These are phyloP conservation scores for Filobasidium wieringae DNA, from an alignment of 768 basidiomycete genomes.

Conservation along the genomic window DNA sequence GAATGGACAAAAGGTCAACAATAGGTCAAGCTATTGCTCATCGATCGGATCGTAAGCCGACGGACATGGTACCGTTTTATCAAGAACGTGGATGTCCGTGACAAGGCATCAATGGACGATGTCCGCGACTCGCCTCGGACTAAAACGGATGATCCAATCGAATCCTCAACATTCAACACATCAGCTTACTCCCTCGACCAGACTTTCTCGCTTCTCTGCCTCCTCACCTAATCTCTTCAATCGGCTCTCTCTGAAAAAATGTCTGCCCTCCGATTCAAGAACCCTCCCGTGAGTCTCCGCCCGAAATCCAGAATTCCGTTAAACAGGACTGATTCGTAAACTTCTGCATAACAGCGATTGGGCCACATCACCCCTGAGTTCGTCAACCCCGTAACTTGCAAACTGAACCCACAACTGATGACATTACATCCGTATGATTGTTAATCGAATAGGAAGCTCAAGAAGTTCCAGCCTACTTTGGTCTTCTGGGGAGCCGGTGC, in stretches of 20 bases:
- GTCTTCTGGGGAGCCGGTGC: slow-evolving; percentile 7
- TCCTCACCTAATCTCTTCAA: background rate
- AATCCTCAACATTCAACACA: no score
- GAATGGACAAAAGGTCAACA: no score
- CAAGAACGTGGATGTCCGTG: no score
- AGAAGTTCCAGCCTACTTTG: slow-evolving; percentile 4
- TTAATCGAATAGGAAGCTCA: background rate
- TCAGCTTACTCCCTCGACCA: no score
- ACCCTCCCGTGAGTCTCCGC: background rate
- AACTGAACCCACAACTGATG: background rate
- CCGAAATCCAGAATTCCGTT: background rate
- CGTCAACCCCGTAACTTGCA: background rate
- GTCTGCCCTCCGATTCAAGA: slow-evolving; percentile 1
- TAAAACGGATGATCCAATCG: no score
- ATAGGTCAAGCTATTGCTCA: no score
- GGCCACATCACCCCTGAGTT: background rate
- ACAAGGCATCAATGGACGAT: no score
- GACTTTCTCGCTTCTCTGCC: background rate
- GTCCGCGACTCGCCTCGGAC: no score
- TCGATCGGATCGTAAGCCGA: no score
- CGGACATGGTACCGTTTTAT: no score
- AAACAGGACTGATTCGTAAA: background rate
- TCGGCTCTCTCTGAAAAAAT: background rate
- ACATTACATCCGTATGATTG: no score
- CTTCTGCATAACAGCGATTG: background rate